phyloP scores from a whole-genome alignment of 2,329 filamentous ascomycete species.

The Didymella exigua region DNA sequence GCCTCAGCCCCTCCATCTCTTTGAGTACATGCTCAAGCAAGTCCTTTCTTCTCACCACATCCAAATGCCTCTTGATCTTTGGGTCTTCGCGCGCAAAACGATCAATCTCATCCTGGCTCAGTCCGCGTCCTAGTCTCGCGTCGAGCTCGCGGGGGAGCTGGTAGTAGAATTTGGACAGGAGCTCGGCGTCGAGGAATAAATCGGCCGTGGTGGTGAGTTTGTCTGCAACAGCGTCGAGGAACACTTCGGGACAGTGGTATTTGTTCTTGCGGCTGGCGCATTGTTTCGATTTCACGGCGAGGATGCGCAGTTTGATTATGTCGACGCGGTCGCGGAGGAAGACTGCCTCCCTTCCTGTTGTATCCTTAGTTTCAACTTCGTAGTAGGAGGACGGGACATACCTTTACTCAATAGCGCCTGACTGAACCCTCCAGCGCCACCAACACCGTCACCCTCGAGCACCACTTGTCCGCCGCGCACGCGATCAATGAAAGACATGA shows the following conservation, averaged over 20 bases:
- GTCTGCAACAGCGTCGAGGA: slow-evolving; percentile 94
- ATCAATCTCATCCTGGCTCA: slow-evolving; percentile 81
- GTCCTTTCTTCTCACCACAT: slow-evolving; percentile 90
- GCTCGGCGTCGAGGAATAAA: slow-evolving; percentile 94
- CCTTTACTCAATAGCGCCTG: slow-evolving; percentile 82
- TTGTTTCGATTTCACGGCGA: slow-evolving; percentile 88
- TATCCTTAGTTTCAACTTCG: not conserved
- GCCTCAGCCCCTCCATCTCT: slow-evolving; percentile 91
- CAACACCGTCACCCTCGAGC: slow-evolving; percentile 80
- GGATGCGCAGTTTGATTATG: slow-evolving; percentile 86
- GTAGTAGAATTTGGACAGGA: slow-evolving; percentile 97
- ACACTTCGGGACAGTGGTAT: slow-evolving; percentile 95
- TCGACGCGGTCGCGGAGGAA: slow-evolving; percentile 92
- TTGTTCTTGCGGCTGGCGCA: slow-evolving; percentile 85
- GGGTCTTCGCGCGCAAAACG: slow-evolving; percentile 91
- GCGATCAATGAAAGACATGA: slow-evolving; percentile 88
- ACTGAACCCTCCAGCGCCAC: slow-evolving; percentile 92
- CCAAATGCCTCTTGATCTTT: slow-evolving; percentile 84
- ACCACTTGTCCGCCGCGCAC: slow-evolving; percentile 83
- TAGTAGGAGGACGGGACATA: slow-evolving; percentile 49
- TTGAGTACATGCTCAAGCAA: slow-evolving; percentile 88
- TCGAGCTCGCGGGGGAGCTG: slow-evolving; percentile 90
- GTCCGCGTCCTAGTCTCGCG: slow-evolving; percentile 77
- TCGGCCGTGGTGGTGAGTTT: slow-evolving; percentile 95
- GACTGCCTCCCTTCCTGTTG: slow-evolving; percentile 81